Base-by-base conservation (phyloP, 2,329 filamentous ascomycete genomes). In the Pestalotiopsis sp. region DNA sequence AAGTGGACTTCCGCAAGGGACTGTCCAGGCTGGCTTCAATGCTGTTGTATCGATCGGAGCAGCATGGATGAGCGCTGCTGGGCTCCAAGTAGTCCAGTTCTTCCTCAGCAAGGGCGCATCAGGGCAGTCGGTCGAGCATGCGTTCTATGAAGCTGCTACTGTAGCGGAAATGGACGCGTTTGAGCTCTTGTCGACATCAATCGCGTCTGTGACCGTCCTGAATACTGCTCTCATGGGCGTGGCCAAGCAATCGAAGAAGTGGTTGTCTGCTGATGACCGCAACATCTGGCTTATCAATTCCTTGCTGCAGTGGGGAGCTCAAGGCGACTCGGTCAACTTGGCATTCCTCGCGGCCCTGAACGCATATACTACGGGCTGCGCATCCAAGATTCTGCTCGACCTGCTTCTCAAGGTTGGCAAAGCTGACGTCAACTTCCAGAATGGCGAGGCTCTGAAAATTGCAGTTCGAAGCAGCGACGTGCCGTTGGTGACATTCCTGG, bases 1-100 rank as follows among this genome's bases (percentile, higher is more conserved):
- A 1, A 36, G 11, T 14, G 23, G 27, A 36, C 57, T 59, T 3
- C 13, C n/a, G 3, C 13, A 27, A n/a, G 57, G 6, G 7, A 36
- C 27, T 59, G 27, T 59, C 57, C 61, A 59, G 17, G 45, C 58
- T 36, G 57, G 63, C 13, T 61, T 27, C 60, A 80, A 87, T 68
- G 62, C 36, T 31, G 56, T 68, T 49, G 36, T 45, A 14, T 25
- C 27, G 17, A 36, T 36, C n/a, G 25, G 57, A 11, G 23, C 23
- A 36, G 23, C 23, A n/a, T 68, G 66, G 66, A 58, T 49, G 14
- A 64, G 39, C 12, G 59, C 41, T 6, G 17, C 27, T 0, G 66
- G 66, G 4, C 66, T 68, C 13, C 17, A 64, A 59, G 38, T 68
- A 3, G 61, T 60, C 52, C 66, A 68, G 6, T 68, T 65, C 25